Base-by-base conservation (phyloP, 1,284 basidiomycete species). In the Austroboletus olivaceoglutinosus region DNA sequence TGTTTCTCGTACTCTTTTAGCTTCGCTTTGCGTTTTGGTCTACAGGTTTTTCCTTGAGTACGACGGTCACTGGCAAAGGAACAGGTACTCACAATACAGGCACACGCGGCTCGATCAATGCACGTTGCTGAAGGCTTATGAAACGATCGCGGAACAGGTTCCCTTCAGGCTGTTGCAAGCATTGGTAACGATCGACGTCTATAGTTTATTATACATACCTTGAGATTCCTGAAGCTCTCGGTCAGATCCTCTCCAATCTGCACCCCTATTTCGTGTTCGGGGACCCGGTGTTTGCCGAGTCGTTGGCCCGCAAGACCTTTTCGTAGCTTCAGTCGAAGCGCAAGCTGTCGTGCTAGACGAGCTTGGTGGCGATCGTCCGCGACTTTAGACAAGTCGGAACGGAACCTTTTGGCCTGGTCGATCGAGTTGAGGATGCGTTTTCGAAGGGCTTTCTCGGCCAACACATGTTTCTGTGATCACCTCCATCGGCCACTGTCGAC, bases 131-230 rank as follows among this genome's bases (percentile, higher is more conserved):
- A 68, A 92, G 69, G 60, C 82, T 91, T 39, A 88, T 69, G 75
- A 93, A 95, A 3, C 93, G 82, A 67, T 97, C 94, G 40, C 85
- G 81, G 80, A 96, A 97, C 23, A 96, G 71, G 68, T 96, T 97
- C 29, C 94, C 94, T 72, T 97, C 93, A 18, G 91, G 89, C 91
- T 93, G 54, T 43, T 22, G 10, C 29, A 40, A 25, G 25, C 39
- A 16, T 2, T 11, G 21, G 54, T 39, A 58, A 51, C 39, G 37
- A 30, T 19, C n/a, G 9, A n/a, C n/a, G n/a, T n/a, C 18, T 33
- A 50, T 6, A 34, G n/a, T 25, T 5, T n/a, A 33, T 7, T 33
- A 1, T n/a, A 18, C 77, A 30, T 53, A 91, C 91, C 81, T 93
- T 93, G 59, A 99, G 72, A 45, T 79, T 86, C 44, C 95, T 74